A percentile compares a stretch with the other conserved stretches of the same genome.
phyloP scores from a whole-genome alignment of 257 asterid species.

The Forsythia viridissima region DNA sequence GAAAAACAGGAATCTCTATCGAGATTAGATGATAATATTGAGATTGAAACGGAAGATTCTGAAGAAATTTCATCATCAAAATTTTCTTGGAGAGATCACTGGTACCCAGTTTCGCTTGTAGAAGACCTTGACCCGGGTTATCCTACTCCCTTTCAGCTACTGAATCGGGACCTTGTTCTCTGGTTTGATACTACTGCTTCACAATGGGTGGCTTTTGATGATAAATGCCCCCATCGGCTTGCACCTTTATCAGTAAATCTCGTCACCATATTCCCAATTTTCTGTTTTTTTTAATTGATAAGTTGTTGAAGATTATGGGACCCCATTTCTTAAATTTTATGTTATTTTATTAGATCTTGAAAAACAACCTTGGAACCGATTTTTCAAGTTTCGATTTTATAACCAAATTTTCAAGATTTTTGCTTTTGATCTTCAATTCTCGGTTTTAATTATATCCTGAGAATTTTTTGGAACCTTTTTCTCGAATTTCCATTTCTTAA shows the following conservation, averaged over 20 bases:
- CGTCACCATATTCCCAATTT: neutral
- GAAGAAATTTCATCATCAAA: constrained; percentile 54
- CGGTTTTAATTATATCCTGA: neutral
- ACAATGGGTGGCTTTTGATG: constrained; percentile 93
- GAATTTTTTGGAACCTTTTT: neutral
- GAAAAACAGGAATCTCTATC: constrained; percentile 28
- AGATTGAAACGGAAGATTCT: constrained; percentile 35
- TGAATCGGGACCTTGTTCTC: constrained; percentile 86
- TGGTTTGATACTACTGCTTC: constrained; percentile 83
- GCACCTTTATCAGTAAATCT: constrained; percentile 86
- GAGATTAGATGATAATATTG: constrained; percentile 20
- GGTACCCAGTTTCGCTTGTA: constrained; percentile 95
- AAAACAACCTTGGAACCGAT: neutral
- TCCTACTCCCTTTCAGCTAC: constrained; percentile 94
- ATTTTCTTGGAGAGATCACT: constrained; percentile 92
- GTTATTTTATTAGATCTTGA: neutral
- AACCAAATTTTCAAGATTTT: neutral
- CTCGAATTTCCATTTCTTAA: neutral
- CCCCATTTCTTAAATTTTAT: constrained; percentile 3
- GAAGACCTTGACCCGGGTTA: constrained; percentile 82
- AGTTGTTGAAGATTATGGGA: neutral
- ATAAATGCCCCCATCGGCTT: constrained; percentile 96
- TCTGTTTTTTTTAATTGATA: neutral
- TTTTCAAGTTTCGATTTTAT: neutral
- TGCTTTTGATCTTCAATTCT: neutral